Conservation (phyloP, 139 green algal species). For the Chlorella sp. region DNA sequence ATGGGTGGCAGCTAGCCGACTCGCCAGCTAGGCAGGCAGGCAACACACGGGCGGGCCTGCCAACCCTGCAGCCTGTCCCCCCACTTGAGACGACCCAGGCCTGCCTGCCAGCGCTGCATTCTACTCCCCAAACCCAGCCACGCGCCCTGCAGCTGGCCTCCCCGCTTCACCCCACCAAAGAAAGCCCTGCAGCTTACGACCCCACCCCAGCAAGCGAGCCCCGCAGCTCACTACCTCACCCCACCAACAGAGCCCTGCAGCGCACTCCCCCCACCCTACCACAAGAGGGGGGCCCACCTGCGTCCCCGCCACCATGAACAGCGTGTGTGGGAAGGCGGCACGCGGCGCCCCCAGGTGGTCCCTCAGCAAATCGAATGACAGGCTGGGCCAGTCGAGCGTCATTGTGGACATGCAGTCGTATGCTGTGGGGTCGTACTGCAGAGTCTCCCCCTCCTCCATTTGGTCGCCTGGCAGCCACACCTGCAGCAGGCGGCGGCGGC, state of each 20-base stretch:
- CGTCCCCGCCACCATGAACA: constrained; percentile 86
- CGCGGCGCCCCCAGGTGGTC: constrained; percentile 85
- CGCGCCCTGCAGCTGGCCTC: no score
- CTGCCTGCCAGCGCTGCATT: no score
- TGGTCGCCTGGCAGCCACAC: constrained; percentile 84
- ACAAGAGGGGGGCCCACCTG: constrained; percentile 57
- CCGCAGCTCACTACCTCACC: background rate
- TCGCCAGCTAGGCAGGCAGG: background rate
- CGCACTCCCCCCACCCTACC: no score
- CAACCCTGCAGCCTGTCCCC: background rate
- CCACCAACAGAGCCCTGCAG: background rate
- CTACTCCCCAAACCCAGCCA: no score
- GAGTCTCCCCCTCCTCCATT: constrained; percentile 88
- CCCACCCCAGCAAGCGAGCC: no score
- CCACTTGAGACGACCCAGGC: no score
- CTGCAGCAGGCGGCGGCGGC: constrained; percentile 35
- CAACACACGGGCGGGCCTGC: background rate
- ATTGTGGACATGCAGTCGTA: constrained; percentile 96
- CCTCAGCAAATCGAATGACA: constrained; percentile 93
- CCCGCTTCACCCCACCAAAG: no score
- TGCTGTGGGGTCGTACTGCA: constrained; percentile 94
- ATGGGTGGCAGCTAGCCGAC: background rate
- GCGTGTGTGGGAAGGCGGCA: constrained; percentile 87
- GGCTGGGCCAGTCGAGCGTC: constrained; percentile 92
- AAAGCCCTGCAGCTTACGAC: no score